A percentile compares a stretch with the other conserved stretches of the same genome.
Evolutionary conservation across 2,329 filamentous ascomycete species (phyloP).

Genomic region (Cladosporium sp.): DNA sequence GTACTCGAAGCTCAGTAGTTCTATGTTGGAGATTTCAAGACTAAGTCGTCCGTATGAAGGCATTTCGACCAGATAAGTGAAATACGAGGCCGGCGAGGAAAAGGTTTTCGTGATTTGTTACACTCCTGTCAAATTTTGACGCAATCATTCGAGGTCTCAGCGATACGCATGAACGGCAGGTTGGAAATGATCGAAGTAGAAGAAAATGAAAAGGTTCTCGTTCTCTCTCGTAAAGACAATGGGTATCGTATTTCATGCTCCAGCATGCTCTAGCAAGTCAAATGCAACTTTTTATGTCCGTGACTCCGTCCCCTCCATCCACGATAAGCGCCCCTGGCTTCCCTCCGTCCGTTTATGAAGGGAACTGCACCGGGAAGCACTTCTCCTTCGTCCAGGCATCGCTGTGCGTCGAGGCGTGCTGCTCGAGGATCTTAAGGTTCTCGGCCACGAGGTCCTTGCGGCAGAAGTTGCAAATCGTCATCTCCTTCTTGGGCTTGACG

Average conservation of each 20-base stretch:
- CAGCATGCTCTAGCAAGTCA: neutral
- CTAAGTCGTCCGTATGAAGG: too few species aligned
- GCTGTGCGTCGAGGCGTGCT: conserved; percentile 49
- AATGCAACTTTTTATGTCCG: neutral
- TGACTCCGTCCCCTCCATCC: neutral
- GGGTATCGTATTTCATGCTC: neutral
- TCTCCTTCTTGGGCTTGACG: conserved; percentile 50
- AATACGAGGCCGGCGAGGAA: too few species aligned
- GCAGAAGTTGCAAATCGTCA: conserved; percentile 34
- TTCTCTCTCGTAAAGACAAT: neutral
- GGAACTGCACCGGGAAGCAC: conserved; percentile 51
- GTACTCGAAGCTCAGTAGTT: too few species aligned
- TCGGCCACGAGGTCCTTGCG: conserved; percentile 24
- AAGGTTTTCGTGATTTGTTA: too few species aligned
- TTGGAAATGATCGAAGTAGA: neutral
- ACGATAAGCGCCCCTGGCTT: neutral
- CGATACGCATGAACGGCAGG: too few species aligned
- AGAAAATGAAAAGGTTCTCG: neutral
- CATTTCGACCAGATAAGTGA: too few species aligned
- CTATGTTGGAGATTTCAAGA: too few species aligned
- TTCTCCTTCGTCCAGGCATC: conserved; percentile 53
- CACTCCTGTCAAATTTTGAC: too few species aligned
- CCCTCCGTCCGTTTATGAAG: neutral
- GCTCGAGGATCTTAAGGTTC: conserved; percentile 38
- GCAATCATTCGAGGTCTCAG: too few species aligned